Evolutionary conservation across 495 filamentous ascomycete species (phyloP), one percentile per base, ranked within the genome.

Genomic region (Penicillium flavigenum): DNA sequence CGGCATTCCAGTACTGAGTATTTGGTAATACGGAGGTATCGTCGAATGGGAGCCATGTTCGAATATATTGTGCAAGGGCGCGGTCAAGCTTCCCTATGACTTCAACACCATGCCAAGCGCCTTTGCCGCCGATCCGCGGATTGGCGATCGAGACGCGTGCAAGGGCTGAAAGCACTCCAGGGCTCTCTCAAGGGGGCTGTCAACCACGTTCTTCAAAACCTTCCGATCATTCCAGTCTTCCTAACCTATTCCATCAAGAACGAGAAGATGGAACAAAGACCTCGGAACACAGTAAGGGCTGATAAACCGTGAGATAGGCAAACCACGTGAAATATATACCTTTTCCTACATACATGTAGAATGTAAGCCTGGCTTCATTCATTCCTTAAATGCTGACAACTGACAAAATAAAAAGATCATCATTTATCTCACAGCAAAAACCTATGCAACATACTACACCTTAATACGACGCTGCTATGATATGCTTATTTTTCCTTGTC

Each of bases 1-100:
- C 93, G 90, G 48, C 87, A 89, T 80, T 98, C 94, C 46, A 98
- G 82, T 54, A 96, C 91, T 17, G 94, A 95, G 72, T 89, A 88
- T 67, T 91, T 88, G 57, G 86, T 89, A 56, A 94, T 92, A 46
- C 90, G 81, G 52, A 94, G 83, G 63, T 94, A 94, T 60, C 89
- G 83, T 36, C 90, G 86, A 44, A 92, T 87, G 10, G 90, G 91
- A 32, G 90, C 85, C 91, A 94, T 96, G 51, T 19, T 46, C 1
- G 16, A 38, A 60, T 46, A 22, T 20, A 22, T 50, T 54, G 60
- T 50, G 51, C 20, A 44, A 44, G 42, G 32, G 47, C 17, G 31
- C 14, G 38, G 31, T 58, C 31, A 51, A 49, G 10, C 29, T 34
- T 38, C 29, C 27, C 44, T 45, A 63, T 58, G 51, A 59, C 53